phyloP scores from a whole-genome alignment of 352 stramenopile genomes.

The Phytopythium chamaehyphon region DNA sequence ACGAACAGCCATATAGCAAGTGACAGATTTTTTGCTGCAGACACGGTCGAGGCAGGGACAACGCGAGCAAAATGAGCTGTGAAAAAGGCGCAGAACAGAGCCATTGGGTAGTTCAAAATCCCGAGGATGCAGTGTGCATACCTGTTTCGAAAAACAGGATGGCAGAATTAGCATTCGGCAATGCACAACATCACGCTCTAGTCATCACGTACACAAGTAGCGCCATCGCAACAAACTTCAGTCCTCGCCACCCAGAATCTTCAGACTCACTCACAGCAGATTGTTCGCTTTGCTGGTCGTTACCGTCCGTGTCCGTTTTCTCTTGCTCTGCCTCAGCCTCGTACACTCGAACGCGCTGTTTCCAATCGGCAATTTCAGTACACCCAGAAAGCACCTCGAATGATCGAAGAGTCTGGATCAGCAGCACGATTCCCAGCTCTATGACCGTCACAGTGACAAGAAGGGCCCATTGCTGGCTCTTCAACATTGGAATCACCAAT shows the following conservation, averaged over 20 bases:
- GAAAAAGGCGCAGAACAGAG: conserved; percentile 56
- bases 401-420: conserved; percentile 15
- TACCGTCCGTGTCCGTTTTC: conserved; percentile 1
- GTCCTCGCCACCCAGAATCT: conserved; percentile 44
- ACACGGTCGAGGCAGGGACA: conserved; percentile 23
- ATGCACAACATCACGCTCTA: neutral
- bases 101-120: conserved; percentile 83
- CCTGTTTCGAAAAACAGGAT: conserved; percentile 13
- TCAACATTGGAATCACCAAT: conserved; percentile 2
- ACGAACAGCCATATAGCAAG: conserved; percentile 41
- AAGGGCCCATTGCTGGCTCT: conserved; percentile 19
- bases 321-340: conserved; percentile 22
- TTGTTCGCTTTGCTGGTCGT: conserved; percentile 2
- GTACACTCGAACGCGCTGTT: conserved; percentile 26
- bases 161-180: neutral
- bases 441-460: conserved; percentile 16
- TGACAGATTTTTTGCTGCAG: conserved; percentile 20
- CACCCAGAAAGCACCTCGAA: conserved; percentile 36
- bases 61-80: conserved; percentile 63
- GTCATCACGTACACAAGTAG: conserved; percentile 43
- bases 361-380: conserved; percentile 32
- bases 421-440: conserved; percentile 10
- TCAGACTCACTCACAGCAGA: conserved; percentile 10
- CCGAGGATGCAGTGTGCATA: conserved; percentile 68
- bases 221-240: conserved; percentile 55